Conservation (phyloP, 768 basidiomycete genomes). For the Hemileccinum rubropunctum region DNA sequence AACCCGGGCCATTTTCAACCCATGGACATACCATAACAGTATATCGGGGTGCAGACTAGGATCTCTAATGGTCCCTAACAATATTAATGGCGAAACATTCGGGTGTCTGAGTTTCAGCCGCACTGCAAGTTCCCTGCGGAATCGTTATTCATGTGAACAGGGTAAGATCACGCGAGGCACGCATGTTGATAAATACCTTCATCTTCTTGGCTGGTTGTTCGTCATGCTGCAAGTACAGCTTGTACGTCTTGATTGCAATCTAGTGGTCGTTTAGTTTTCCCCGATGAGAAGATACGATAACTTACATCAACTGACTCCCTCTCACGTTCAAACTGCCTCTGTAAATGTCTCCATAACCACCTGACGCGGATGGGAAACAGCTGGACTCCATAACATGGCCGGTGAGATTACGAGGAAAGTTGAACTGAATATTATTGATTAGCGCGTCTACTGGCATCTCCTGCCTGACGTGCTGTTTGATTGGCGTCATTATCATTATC, state of each 20-base stretch:
- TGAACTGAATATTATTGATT: not conserved
- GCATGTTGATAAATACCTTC: not conserved
- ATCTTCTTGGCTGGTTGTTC: not conserved
- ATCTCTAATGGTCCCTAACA: not conserved
- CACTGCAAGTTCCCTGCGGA: not conserved
- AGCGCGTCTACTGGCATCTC: too few species aligned
- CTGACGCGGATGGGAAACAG: not conserved
- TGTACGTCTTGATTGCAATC: slow-evolving; percentile 1
- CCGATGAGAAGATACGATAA: not conserved
- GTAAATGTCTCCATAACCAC: not conserved
- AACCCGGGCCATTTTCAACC: not conserved
- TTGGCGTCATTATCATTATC: too few species aligned
- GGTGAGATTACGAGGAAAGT: not conserved
- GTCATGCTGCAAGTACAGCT: not conserved
- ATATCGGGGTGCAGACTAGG: not conserved
- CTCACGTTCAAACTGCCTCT: not conserved
- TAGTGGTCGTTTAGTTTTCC: not conserved
- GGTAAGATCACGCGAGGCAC: too few species aligned
- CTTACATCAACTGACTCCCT: not conserved
- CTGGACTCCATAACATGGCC: not conserved
- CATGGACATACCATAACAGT: not conserved
- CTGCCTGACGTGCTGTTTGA: too few species aligned
- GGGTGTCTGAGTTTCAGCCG: not conserved
- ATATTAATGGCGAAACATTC: not conserved
- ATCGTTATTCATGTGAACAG: not conserved